Evolutionary conservation across 768 basidiomycete genomes (phyloP), one percentile per base, ranked within the genome.

Genomic region (Suillus clintonianus): DNA sequence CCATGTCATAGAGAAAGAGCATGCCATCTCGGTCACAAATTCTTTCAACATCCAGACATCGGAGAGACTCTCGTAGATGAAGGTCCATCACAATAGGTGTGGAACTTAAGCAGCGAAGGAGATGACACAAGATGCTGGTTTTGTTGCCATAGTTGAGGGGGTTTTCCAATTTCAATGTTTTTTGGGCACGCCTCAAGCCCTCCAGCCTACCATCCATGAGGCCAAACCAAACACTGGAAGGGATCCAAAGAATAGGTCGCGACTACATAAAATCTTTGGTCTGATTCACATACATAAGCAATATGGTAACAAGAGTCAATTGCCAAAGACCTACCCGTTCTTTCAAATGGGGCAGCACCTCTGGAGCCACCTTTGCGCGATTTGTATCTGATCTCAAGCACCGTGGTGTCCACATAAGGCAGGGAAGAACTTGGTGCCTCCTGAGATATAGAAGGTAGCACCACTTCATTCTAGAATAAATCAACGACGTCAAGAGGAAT

Each of bases 401-500:
- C 19, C 0, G 57, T 61, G 1, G 57, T 36, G 4, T 19, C 6
- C 2, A 39, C 3, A 45, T 64, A 69, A 1, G 55, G 60, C 0
- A 47, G 14, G 24, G n/a, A 17, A 4, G 34, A 17, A 13, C 13
- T n/a, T 1, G n/a, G 2, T 11, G 43, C 9, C 43, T 45, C n/a
- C 10, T 22, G 11, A 45, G 2, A 14, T 1, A 69, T 60, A 0
- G 63, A 63, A 57, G 59, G 53, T 0, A 70, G 60, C 0, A 70
- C 13, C 0, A 70, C 11, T 0, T 67, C 17, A 2, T 47, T 34
- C 68, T 59, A 67, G 0, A 66, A 69, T 0, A 11, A 41, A 14
- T 69, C 68, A 5, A 67, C 3, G 0, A 67, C 59, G 0, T 15
- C 63, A 7, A 61, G 50, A 0, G 62, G 63, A n/a, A 70, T 61